These are phyloP conservation scores for Aureobasidium vineae DNA, from an alignment of 2,329 filamentous ascomycete genomes.

Conservation along the genomic window DNA sequence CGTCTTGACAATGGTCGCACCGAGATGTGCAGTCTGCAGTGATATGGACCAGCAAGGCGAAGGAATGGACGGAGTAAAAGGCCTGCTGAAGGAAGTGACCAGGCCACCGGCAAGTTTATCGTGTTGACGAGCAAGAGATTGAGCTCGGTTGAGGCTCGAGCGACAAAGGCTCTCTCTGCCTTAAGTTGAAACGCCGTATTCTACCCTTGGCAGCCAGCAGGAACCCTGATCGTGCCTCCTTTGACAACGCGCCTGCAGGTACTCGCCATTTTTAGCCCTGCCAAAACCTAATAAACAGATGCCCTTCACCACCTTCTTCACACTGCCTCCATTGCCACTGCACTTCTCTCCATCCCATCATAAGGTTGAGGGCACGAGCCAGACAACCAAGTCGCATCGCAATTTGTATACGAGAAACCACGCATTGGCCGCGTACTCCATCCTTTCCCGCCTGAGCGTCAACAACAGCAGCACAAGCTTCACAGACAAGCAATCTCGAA, in stretches of 20 bases:
- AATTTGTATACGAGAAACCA: conserved; percentile 10
- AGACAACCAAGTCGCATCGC: background rate
- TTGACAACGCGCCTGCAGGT: background rate
- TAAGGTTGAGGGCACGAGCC: conserved; percentile 19
- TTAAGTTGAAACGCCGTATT: conserved; percentile 17
- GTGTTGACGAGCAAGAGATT: conserved; percentile 14
- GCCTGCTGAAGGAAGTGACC: background rate
- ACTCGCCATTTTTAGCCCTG: background rate
- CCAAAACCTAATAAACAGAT: background rate
- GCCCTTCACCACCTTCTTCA: background rate
- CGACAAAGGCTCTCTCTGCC: background rate
- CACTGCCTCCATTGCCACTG: background rate
- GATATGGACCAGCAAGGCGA: background rate
- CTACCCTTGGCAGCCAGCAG: conserved; percentile 3
- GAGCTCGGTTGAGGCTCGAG: conserved; percentile 14
- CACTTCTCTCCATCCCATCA: background rate
- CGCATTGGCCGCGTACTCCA: conserved; percentile 8
- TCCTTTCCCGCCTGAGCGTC: background rate
- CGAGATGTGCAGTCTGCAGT: background rate
- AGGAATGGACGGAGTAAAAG: background rate
- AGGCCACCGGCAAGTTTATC: conserved; percentile 10
- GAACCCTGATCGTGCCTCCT: conserved; percentile 16
- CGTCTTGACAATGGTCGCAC: background rate
- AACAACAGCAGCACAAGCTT: conserved; percentile 6
- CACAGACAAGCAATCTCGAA: background rate